Percentiles rank a stretch among this genome's conserved stretches.
phyloP scores from a whole-genome alignment of 1,284 basidiomycete genomes.

The Mycocalia duriaeana region DNA sequence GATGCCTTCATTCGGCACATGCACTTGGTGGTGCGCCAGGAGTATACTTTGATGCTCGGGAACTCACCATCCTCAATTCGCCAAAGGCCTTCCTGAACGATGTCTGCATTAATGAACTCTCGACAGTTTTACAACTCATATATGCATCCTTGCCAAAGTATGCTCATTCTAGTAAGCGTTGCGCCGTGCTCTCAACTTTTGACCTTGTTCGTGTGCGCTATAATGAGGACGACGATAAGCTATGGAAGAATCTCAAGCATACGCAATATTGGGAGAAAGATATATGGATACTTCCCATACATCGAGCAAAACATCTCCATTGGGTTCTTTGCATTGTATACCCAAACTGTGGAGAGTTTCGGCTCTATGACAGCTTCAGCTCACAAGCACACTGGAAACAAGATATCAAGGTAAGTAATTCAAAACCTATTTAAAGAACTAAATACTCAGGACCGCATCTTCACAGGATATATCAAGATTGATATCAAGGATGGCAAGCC shows the following conservation, averaged over 20 bases:
- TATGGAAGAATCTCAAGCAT: conserved; percentile 12
- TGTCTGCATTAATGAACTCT: conserved; percentile 12
- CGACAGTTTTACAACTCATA: conserved; percentile 10
- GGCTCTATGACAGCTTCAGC: conserved; percentile 21
- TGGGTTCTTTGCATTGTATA: conserved; percentile 17
- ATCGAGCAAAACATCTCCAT: conserved; percentile 11
- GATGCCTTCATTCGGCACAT: too few relatives aligned
- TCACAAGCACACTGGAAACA: too few relatives aligned
- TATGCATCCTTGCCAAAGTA: not conserved
- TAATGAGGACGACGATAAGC: conserved; percentile 6
- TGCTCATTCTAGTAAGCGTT: conserved; percentile 4
- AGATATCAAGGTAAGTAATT: too few relatives aligned
- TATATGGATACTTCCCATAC: conserved; percentile 23
- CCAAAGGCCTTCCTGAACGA: conserved; percentile 9
- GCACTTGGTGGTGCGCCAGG: not conserved
- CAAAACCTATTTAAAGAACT: too few relatives aligned
- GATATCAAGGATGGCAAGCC: too few relatives aligned
- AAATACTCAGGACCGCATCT: too few relatives aligned
- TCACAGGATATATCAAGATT: too few relatives aligned
- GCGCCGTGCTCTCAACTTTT: conserved; percentile 17
- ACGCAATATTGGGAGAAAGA: conserved; percentile 17
- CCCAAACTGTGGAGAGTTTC: conserved; percentile 4
- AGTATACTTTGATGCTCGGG: not conserved
- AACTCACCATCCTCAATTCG: conserved; percentile 3
- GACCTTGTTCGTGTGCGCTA: conserved; percentile 10